Conservation (phyloP, 306 rosid genomes). For the Quercus parvula region DNA sequence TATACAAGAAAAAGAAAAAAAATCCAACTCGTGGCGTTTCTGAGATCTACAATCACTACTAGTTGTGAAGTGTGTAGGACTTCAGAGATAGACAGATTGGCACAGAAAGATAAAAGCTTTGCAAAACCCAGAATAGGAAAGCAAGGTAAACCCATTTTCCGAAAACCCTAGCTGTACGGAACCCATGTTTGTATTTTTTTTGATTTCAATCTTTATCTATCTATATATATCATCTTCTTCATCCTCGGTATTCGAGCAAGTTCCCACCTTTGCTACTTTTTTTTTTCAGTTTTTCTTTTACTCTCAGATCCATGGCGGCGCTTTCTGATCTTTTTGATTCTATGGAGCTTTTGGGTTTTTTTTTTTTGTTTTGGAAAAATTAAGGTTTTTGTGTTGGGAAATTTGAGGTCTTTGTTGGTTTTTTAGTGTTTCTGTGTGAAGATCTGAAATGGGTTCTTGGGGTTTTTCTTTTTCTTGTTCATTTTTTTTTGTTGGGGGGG, state of each 20-base stretch:
- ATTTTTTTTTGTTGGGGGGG: too few species aligned
- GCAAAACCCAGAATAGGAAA: background rate
- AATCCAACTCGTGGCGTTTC: constrained; percentile 16
- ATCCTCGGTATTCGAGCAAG: constrained; percentile 26
- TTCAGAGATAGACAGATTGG: constrained; percentile 20
- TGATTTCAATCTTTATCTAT: background rate
- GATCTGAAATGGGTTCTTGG: constrained; percentile 28
- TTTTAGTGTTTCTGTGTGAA: background rate
- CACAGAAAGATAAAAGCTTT: constrained; percentile 19
- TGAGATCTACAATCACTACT: constrained; percentile 43
- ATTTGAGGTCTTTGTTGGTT: background rate
- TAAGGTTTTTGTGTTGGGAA: background rate
- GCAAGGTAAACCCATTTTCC: constrained; percentile 24
- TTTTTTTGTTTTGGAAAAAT: background rate
- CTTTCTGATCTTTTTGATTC: constrained; percentile 12
- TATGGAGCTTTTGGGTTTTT: background rate
- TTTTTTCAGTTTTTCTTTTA: background rate
- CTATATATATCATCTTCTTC: constrained; percentile 19
- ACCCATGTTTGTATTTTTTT: constrained; percentile 15
- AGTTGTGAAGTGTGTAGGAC: constrained; percentile 12
- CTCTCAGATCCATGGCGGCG: constrained; percentile 47
- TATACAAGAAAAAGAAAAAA: background rate
- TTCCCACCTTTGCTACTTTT: background rate
- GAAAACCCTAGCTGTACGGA: constrained; percentile 39
- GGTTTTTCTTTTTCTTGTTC: background rate